Base-by-base conservation (phyloP, 1,139 yeast species). In the Taphrina populina region DNA sequence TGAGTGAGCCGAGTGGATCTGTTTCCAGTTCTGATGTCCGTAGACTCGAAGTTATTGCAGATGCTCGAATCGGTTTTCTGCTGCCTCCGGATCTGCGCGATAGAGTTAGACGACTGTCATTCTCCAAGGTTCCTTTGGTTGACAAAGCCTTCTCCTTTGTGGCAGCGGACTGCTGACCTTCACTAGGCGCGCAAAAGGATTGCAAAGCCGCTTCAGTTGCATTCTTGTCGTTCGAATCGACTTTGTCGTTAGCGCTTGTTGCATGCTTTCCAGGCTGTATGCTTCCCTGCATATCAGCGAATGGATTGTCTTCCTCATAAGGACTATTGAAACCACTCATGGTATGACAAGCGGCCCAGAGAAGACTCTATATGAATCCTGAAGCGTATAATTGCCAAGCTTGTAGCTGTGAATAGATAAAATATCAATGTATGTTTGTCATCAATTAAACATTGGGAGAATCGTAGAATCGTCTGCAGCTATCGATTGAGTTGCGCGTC, bases 281-380 rank as follows among this genome's bases (percentile, higher is more conserved):
- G 4, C 43, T 34, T n/a, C 46, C 54, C 8, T 29, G 54, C 54
- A 49, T 49, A 32, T 49, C 54, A 11, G 54, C 54, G 15, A 49
- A 49, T 4, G 54, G 54, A 19, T 49, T 49, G 54, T 49, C 54
- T 23, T 37, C 54, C 40, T 49, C 54, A 32, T 49, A 49, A 6
- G 54, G 54, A 23, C 46, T 37, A 4, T 13, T 33, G 40, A 39
- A 49, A 13, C 54, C 54, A 15, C 46, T 37, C 54, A 49, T 49
- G 23, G 13, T n/a, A n/a, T n/a, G n/a, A n/a, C n/a, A n/a, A n/a
- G n/a, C n/a, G n/a, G n/a, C n/a, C n/a, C n/a, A n/a, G n/a, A n/a
- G n/a, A n/a, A n/a, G n/a, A n/a, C n/a, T n/a, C n/a, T n/a, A n/a
- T n/a, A n/a, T n/a, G n/a, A n/a, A n/a, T n/a, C n/a, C n/a, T n/a